Conservation (phyloP, 2,329 filamentous ascomycete genomes). For the Claviceps sp. region DNA sequence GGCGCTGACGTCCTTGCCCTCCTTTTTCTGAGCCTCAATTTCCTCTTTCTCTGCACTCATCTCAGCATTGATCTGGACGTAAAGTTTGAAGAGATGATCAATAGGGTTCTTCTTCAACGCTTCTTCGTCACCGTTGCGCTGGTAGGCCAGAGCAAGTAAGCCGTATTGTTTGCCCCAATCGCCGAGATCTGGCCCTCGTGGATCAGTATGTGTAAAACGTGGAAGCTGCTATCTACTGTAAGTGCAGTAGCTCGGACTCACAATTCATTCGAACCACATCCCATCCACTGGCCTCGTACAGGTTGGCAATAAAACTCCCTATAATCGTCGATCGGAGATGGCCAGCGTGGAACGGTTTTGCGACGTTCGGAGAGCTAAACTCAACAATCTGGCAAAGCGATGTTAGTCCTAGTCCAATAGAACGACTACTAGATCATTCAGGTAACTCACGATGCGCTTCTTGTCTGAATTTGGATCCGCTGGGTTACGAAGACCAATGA, state of each 20-base stretch:
- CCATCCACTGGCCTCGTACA: constrained; percentile 60
- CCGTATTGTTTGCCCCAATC: constrained; percentile 73
- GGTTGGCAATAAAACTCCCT: constrained; percentile 60
- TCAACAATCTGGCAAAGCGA: constrained; percentile 44
- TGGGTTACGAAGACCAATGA: constrained; percentile 47
- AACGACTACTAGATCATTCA: neutral
- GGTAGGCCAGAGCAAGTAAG: constrained; percentile 60
- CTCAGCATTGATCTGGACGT: constrained; percentile 62
- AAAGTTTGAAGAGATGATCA: constrained; percentile 70
- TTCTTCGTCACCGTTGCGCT: constrained; percentile 62
- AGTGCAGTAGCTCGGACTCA: constrained; percentile 5
- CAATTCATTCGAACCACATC: constrained; percentile 58
- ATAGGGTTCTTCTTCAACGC: constrained; percentile 60
- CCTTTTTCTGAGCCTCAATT: constrained; percentile 42
- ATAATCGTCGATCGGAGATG: constrained; percentile 70
- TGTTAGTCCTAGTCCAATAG: neutral
- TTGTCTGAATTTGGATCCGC: constrained; percentile 44
- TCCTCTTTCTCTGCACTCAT: constrained; percentile 53
- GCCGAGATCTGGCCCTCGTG: constrained; percentile 41
- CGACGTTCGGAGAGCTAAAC: constrained; percentile 77
- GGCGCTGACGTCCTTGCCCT: constrained; percentile 33
- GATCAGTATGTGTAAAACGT: neutral
- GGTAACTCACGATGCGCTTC: constrained; percentile 37
- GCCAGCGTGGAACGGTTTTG: constrained; percentile 71
- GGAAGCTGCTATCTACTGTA: neutral